Evolutionary conservation across 306 rosid genomes (phyloP).

Genomic region (Comarum palustre): DNA sequence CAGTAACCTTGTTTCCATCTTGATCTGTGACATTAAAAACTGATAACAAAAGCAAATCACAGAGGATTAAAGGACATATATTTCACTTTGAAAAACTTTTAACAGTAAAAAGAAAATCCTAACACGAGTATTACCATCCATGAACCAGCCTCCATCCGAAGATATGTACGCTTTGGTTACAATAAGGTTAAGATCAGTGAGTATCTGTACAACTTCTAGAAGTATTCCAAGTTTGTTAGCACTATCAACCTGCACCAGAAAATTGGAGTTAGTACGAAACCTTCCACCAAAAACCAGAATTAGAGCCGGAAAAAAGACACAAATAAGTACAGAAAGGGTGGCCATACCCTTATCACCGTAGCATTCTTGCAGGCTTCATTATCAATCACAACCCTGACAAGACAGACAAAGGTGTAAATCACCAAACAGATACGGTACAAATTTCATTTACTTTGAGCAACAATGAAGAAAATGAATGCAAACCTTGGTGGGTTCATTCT

Average conservation of each 20-base stretch:
- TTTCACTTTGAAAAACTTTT: background rate
- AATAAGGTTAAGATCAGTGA: constrained; percentile 80
- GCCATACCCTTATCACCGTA: constrained; percentile 73
- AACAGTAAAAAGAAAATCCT: background rate
- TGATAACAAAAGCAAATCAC: constrained; percentile 28
- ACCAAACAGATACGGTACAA: background rate
- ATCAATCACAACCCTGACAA: constrained; percentile 89
- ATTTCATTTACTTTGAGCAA: constrained; percentile 2
- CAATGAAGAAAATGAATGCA: constrained; percentile 20
- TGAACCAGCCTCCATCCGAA: constrained; percentile 98
- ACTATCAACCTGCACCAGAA: constrained; percentile 64
- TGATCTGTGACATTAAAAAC: constrained; percentile 93
- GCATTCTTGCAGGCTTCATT: constrained; percentile 78
- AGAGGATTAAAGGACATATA: background rate
- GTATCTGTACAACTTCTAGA: constrained; percentile 85
- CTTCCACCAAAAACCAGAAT: constrained; percentile 15
- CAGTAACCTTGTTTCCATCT: constrained; percentile 84
- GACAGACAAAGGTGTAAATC: constrained; percentile 27
- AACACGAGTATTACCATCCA: constrained; percentile 69
- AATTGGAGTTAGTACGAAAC: constrained; percentile 11
- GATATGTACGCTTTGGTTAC: constrained; percentile 86
- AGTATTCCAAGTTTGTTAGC: constrained; percentile 86
- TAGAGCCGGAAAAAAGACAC: constrained; percentile 6
- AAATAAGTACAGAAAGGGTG: background rate
- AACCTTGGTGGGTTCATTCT: constrained; percentile 90